Evolutionary conservation across 495 filamentous ascomycete species (phyloP).

Genomic region (Tuber microsphaerosporum): DNA sequence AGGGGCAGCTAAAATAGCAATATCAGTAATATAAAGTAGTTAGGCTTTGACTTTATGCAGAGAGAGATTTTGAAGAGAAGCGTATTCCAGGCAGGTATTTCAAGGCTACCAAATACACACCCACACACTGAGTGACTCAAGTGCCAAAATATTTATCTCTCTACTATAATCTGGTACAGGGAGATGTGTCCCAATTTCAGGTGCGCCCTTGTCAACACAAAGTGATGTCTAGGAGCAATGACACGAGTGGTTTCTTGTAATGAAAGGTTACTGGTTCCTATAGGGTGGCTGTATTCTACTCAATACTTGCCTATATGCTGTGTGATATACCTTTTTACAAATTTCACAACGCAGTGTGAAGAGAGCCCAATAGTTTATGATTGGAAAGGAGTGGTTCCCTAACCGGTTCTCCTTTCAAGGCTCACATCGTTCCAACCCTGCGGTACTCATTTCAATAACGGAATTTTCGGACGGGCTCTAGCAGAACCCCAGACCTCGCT

Average conservation of each 20-base stretch:
- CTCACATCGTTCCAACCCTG: too few species aligned
- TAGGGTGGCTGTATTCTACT: background rate
- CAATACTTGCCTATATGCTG: background rate
- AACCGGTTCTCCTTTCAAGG: background rate
- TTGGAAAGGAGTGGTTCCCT: background rate
- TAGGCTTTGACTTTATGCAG: background rate
- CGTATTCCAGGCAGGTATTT: background rate
- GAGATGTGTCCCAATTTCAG: too few species aligned
- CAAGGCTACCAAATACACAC: background rate
- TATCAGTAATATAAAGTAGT: background rate
- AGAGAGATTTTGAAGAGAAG: background rate
- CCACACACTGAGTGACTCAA: background rate
- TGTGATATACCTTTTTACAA: background rate
- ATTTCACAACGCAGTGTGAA: too few species aligned
- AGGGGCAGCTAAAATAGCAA: background rate
- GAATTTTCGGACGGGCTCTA: background rate
- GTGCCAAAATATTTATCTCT: background rate
- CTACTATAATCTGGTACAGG: background rate
- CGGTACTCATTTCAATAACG: background rate
- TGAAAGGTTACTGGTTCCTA: background rate
- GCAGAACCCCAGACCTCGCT: background rate
- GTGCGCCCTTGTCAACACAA: too few species aligned
- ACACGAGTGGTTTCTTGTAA: background rate
- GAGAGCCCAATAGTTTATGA: background rate
- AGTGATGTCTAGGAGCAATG: background rate